Evolutionary conservation across 116 monocot species (phyloP), one percentile per base, ranked within the genome.

Genomic region (Zostera marina): DNA sequence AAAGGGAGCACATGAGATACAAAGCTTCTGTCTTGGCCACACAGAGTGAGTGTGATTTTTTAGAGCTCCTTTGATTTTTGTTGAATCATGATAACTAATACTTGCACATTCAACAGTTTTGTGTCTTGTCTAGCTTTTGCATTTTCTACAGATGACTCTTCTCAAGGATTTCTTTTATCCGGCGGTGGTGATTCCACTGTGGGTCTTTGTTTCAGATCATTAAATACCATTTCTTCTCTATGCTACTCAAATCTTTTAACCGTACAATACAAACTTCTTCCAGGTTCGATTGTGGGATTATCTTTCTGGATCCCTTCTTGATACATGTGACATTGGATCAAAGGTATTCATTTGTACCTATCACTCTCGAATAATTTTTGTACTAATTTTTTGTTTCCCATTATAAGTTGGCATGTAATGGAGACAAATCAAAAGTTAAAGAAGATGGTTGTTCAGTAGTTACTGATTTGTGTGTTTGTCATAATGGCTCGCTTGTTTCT

Each of bases 121-220:
- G 85, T 96, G 19, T 82, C 96, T 19, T 85, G 85, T 66, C 65
- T 96, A 42, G 67, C 80, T 11, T 96, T 96, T 73, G 56, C 66
- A 42, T 58, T 59, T 56, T 60, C 76, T 63, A 54, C 53, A 45
- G 74, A 82, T 57, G 74, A 82, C 60, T 66, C 59, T 41, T 56
- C 26, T 41, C 59, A 63, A 9, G 76, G 72, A 6, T 73, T 80
- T 58, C 83, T 96, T 57, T 51, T 96, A 66, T 96, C 96, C 51
- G 96, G 96, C 54, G 66, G 96, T 63, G 96, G 96, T 67, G 96
- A 96, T 76, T 80, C 80, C 74, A 96, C 96, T 63, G 96, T 96
- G 73, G 61, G 81, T 85, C 59, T 62, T 14, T 38, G 13, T 14
- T 52, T 26, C 20, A 0, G 22, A 16, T 43, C 11, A 20, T 24